Conservation (phyloP, 441 rosid species). For the Raphanus hybrid region DNA sequence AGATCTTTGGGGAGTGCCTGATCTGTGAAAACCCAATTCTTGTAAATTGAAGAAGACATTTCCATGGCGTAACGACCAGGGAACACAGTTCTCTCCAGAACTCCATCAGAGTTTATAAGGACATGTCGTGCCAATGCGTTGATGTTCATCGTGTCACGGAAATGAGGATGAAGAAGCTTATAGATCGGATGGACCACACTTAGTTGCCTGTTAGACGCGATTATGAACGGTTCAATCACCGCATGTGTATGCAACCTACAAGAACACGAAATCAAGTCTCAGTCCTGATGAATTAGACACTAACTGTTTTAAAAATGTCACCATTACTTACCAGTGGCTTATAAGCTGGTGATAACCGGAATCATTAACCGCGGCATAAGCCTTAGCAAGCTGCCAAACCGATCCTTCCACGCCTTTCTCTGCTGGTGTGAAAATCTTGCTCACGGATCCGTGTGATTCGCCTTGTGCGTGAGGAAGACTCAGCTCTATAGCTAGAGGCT, state of each 20-base stretch:
- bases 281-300: background rate
- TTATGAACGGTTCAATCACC: slow-evolving; percentile 81
- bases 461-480: slow-evolving; percentile 91
- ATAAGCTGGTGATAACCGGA: slow-evolving; percentile 88
- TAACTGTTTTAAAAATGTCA: background rate
- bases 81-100: slow-evolving; percentile 69
- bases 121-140: slow-evolving; percentile 84
- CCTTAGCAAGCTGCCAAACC: slow-evolving; percentile 92
- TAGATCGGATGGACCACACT: slow-evolving; percentile 86
- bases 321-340: slow-evolving; percentile 73
- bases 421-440: slow-evolving; percentile 75
- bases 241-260: slow-evolving; percentile 88
- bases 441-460: slow-evolving; percentile 60
- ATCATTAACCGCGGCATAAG: slow-evolving; percentile 86
- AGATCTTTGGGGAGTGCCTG: slow-evolving; percentile 86
- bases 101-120: slow-evolving; percentile 81
- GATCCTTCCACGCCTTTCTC: slow-evolving; percentile 61
- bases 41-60: slow-evolving; percentile 75
- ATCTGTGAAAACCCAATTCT: slow-evolving; percentile 75
- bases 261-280: background rate
- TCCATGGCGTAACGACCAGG: slow-evolving; percentile 81
- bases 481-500: slow-evolving; percentile 83
- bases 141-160: slow-evolving; percentile 88
- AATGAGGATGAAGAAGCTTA: slow-evolving; percentile 92
- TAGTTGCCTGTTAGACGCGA: slow-evolving; percentile 77